Evolutionary conservation across 495 filamentous ascomycete species (phyloP).

Genomic region (Polyplosphaeria fusca): DNA sequence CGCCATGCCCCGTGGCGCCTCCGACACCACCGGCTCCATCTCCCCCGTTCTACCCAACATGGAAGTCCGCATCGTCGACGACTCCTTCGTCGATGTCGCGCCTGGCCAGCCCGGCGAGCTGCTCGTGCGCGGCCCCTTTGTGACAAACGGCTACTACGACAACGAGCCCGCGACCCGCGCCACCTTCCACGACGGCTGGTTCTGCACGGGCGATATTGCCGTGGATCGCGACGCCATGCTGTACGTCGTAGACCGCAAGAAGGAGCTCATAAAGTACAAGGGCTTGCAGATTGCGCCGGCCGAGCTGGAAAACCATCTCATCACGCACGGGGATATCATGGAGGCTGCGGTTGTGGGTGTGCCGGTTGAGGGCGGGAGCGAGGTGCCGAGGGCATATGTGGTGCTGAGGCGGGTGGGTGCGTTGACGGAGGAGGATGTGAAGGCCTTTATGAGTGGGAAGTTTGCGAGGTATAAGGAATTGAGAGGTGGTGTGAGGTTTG

Average conservation of each 20-base stretch:
- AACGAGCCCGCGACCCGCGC: constrained; percentile 17
- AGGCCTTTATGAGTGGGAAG: constrained; percentile 56
- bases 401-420: constrained; percentile 50
- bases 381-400: constrained; percentile 81
- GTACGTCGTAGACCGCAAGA: constrained; percentile 44
- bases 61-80: constrained; percentile 27
- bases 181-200: constrained; percentile 19
- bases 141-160: constrained; percentile 22
- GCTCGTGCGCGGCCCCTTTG: constrained; percentile 12
- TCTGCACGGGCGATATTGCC: constrained; percentile 26
- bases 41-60: constrained; percentile 30
- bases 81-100: constrained; percentile 24
- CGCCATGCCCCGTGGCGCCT: constrained; percentile 21
- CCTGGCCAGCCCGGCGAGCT: constrained; percentile 57
- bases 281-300: constrained; percentile 88
- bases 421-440: constrained; percentile 59
- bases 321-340: constrained; percentile 66
- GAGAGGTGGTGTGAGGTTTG: constrained; percentile 76
- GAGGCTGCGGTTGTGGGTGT: constrained; percentile 85
- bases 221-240: constrained; percentile 4
- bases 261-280: constrained; percentile 41
- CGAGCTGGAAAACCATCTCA: constrained; percentile 77
- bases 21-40: constrained; percentile 28
- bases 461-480: constrained; percentile 73
- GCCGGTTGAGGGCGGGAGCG: constrained; percentile 63